phyloP scores from a whole-genome alignment of 345 rosid species.

The Populus ilicifolia region DNA sequence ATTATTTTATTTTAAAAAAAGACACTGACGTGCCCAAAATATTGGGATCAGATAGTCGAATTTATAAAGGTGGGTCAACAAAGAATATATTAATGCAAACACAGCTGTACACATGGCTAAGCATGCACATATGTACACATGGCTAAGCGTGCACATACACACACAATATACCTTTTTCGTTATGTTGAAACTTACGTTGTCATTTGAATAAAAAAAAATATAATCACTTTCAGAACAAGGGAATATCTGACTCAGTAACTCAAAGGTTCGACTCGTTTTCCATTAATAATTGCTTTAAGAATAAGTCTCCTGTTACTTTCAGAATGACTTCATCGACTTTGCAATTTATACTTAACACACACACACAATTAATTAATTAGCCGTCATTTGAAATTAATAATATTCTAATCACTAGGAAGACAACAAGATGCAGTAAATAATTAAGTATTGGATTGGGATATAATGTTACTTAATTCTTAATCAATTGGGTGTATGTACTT shows the following conservation, averaged over 20 bases:
- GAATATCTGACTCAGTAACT: neutral
- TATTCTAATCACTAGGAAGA: neutral
- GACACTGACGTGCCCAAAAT: neutral
- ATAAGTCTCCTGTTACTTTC: neutral
- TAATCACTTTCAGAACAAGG: too few relatives aligned
- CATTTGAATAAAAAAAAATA: neutral
- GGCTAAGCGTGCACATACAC: neutral
- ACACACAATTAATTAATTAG: too few relatives aligned
- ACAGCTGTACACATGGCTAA: neutral
- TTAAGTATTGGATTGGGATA: conserved; percentile 5
- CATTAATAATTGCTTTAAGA: neutral
- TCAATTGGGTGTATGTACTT: conserved; percentile 21
- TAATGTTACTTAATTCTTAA: conserved; percentile 10
- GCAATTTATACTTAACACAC: neutral
- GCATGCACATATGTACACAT: too few relatives aligned
- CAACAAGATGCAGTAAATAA: conserved; percentile 12
- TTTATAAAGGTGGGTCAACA: too few relatives aligned
- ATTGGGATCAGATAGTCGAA: too few relatives aligned
- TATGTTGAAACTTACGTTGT: too few relatives aligned
- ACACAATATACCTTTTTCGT: too few relatives aligned
- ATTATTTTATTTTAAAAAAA: too few relatives aligned
- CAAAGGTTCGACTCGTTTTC: neutral
- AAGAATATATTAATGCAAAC: too few relatives aligned
- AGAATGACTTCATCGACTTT: neutral
- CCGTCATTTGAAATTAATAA: neutral